Conservation (phyloP, 805 yeast species). For the Helenozyma rhizophorensis region DNA sequence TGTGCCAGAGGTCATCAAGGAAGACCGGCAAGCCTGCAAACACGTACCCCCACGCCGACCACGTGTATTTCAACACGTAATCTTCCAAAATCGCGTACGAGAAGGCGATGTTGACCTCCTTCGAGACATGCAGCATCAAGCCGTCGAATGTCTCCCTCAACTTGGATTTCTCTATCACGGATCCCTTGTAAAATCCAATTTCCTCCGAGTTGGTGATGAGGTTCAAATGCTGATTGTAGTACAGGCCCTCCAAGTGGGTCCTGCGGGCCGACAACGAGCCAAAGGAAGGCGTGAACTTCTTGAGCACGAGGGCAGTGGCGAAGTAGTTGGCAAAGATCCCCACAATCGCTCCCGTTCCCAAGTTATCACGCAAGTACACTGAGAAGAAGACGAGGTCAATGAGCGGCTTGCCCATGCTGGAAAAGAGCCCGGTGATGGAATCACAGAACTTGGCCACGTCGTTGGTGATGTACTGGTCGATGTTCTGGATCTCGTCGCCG, state of each 20-base stretch:
- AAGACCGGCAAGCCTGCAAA: slow-evolving; percentile 89
- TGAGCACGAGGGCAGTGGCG: slow-evolving; percentile 70
- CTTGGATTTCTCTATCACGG: slow-evolving; percentile 67
- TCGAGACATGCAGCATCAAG: slow-evolving; percentile 50
- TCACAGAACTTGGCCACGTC: slow-evolving; percentile 79
- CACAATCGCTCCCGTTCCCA: slow-evolving; percentile 80
- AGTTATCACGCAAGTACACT: slow-evolving; percentile 73
- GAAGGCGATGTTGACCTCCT: slow-evolving; percentile 56
- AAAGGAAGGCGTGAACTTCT: slow-evolving; percentile 76
- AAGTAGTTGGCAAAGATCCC: slow-evolving; percentile 82
- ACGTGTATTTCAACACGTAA: slow-evolving; percentile 80
- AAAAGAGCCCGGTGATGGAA: slow-evolving; percentile 76
- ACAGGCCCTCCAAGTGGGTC: slow-evolving; percentile 82
- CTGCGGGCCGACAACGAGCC: slow-evolving; percentile 69
- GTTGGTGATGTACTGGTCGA: slow-evolving; percentile 83
- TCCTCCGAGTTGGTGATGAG: slow-evolving; percentile 88
- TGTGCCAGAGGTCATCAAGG: slow-evolving; percentile 45
- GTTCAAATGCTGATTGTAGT: slow-evolving; percentile 80
- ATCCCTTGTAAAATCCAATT: slow-evolving; percentile 90
- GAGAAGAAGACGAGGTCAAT: slow-evolving; percentile 83
- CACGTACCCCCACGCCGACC: slow-evolving; percentile 94
- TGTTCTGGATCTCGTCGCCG: slow-evolving; percentile 52
- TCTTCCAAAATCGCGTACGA: slow-evolving; percentile 75
- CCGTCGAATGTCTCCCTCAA: slow-evolving; percentile 54
- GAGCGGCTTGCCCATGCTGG: slow-evolving; percentile 87